Conservation (phyloP, 2,329 filamentous ascomycete species). For the Cercospora zeina region DNA sequence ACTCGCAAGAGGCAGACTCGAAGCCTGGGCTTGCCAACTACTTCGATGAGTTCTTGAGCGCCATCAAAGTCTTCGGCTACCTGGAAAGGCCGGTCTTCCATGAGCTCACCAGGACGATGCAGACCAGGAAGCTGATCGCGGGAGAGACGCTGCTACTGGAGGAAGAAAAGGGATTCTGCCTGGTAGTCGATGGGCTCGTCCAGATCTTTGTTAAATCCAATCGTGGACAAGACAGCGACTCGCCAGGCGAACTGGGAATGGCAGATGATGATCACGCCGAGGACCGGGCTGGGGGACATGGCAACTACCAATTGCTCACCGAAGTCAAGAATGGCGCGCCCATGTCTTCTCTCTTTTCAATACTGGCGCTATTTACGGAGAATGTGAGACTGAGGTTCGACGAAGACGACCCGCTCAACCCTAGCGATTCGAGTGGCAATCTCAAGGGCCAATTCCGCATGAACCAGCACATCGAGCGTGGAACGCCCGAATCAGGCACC, state of each 20-base stretch:
- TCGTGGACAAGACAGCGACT: constrained; percentile 48
- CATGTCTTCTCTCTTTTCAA: constrained; percentile 97
- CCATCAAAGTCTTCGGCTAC: constrained; percentile 98
- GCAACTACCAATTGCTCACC: constrained; percentile 90
- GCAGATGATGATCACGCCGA: constrained; percentile 57
- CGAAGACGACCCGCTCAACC: constrained; percentile 58
- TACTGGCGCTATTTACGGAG: constrained; percentile 94
- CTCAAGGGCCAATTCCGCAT: constrained; percentile 32
- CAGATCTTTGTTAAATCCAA: constrained; percentile 98
- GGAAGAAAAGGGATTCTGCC: constrained; percentile 96
- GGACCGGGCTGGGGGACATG: constrained; percentile 67
- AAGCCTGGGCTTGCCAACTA: constrained; percentile 96
- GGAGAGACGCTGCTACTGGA: constrained; percentile 93
- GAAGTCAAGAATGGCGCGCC: constrained; percentile 97
- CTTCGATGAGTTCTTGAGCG: constrained; percentile 93
- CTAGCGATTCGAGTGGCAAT: constrained; percentile 28
- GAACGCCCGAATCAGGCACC: constrained; percentile 32
- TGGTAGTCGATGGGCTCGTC: constrained; percentile 93
- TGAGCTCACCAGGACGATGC: constrained; percentile 95
- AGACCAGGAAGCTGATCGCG: constrained; percentile 92
- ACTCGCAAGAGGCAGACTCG: constrained; percentile 82
- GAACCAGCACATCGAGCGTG: constrained; percentile 27
- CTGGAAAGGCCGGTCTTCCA: constrained; percentile 95
- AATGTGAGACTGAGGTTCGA: constrained; percentile 77
- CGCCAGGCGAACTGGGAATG: constrained; percentile 46